Percentiles rank a stretch among this genome's conserved stretches.
These are phyloP conservation scores for Dunaliella primolecta DNA, from an alignment of 139 green algal genomes.

Conservation along the genomic window DNA sequence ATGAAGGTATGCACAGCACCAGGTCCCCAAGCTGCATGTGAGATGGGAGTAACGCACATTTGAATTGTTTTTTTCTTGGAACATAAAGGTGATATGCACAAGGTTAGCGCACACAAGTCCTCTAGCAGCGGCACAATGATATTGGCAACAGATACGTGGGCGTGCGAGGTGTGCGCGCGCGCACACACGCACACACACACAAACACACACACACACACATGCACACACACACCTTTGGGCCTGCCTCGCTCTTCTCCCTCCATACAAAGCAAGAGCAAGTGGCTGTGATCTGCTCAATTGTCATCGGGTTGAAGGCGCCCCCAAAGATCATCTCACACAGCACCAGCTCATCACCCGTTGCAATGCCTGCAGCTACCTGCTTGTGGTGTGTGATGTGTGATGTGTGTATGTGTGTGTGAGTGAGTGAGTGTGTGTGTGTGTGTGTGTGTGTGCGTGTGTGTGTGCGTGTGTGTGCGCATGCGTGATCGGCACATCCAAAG, in stretches of 20 bases:
- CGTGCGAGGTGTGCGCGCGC: no score
- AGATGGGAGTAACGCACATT: no score
- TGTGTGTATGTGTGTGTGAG: background rate
- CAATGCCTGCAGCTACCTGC: constrained; percentile 20
- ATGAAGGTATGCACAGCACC: no score
- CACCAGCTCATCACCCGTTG: constrained; percentile 74
- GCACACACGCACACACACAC: no score
- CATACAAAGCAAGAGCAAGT: constrained; percentile 75
- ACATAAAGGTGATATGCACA: no score
- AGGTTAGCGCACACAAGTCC: no score
- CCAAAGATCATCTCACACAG: constrained; percentile 75
- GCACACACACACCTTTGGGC: constrained; percentile 34
- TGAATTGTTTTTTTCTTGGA: no score
- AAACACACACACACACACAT: no score
- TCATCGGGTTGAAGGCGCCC: constrained; percentile 63
- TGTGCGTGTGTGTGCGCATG: background rate
- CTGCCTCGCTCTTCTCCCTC: constrained; percentile 52
- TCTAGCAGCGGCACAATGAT: no score
- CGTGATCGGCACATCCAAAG: no score
- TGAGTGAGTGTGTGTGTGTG: background rate
- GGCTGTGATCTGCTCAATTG: constrained; percentile 53
- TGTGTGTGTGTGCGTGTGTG: background rate
- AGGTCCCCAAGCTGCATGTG: no score
- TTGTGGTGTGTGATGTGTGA: background rate
- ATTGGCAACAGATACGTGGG: no score